A percentile compares a stretch with the other conserved stretches of the same genome.
phyloP scores from a whole-genome alignment of 176 grass and related monocot species.

The Zea mays region DNA sequence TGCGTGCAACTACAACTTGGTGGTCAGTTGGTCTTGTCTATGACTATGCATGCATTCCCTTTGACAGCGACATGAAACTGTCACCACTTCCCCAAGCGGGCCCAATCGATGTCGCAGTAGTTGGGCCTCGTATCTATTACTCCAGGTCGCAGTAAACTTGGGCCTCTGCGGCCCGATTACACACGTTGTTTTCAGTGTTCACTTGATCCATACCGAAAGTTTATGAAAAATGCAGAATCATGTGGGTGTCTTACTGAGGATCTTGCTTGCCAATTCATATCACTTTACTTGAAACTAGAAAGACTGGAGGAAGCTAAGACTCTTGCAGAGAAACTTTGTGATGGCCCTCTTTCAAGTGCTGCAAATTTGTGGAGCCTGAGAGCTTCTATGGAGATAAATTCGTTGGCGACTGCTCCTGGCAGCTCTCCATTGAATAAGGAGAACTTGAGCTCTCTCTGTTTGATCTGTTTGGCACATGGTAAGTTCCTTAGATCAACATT shows the following conservation, averaged over 20 bases:
- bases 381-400: conserved; percentile 74
- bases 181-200: conserved; percentile 56
- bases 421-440: conserved; percentile 52
- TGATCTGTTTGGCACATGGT: conserved; percentile 82
- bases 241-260: conserved; percentile 58
- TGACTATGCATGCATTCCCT: too few species aligned
- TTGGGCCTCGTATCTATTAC: too few species aligned
- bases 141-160: too few species aligned
- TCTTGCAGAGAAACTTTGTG: conserved; percentile 70
- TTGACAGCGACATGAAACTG: too few species aligned
- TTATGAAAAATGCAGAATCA: conserved; percentile 68
- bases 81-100: too few species aligned
- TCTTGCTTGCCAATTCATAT: conserved; percentile 75
- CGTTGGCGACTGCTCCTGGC: conserved; percentile 35
- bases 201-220: conserved; percentile 58
- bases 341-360: conserved; percentile 56
- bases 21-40: too few species aligned
- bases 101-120: too few species aligned
- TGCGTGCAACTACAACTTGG: too few species aligned
- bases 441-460: conserved; percentile 57
- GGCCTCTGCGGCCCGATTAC: too few species aligned
- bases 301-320: conserved; percentile 72
- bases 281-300: conserved; percentile 59
- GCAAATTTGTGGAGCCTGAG: conserved; percentile 70
- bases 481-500: conserved; percentile 21